These are phyloP conservation scores for Pseudocercospora fuligena DNA, from an alignment of 2,329 filamentous ascomycete species.

Conservation along the genomic window DNA sequence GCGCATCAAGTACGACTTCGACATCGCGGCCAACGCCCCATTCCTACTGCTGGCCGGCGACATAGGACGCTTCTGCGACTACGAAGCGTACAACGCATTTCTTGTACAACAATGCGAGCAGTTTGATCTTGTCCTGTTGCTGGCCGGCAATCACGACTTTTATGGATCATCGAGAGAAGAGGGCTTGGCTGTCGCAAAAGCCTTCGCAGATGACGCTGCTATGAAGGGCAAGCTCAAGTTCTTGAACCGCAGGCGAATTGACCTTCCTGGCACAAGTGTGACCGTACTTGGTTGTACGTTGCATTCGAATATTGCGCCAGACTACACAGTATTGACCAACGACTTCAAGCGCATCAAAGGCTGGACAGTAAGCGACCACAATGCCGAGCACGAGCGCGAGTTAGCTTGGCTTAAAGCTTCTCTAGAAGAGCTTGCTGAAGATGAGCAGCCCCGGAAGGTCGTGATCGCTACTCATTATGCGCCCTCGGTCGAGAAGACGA, in stretches of 20 bases:
- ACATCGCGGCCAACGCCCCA: constrained; percentile 45
- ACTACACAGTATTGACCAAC: constrained; percentile 44
- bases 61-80: constrained; percentile 56
- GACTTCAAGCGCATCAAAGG: constrained; percentile 59
- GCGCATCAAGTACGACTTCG: constrained; percentile 44
- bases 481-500: constrained; percentile 54
- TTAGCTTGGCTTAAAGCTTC: constrained; percentile 55
- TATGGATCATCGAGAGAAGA: constrained; percentile 50
- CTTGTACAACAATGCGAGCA: constrained; percentile 48
- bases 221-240: constrained; percentile 49
- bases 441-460: constrained; percentile 21
- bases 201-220: constrained; percentile 46
- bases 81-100: constrained; percentile 53
- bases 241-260: constrained; percentile 46
- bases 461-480: constrained; percentile 62
- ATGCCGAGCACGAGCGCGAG: constrained; percentile 53
- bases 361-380: constrained; percentile 58
- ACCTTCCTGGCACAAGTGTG: constrained; percentile 44
- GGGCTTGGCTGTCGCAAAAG: constrained; percentile 45
- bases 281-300: constrained; percentile 62
- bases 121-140: constrained; percentile 54
- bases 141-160: constrained; percentile 62
- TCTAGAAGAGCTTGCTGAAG: constrained; percentile 33
- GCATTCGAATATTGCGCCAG: constrained; percentile 55
- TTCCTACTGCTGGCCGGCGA: constrained; percentile 57